Percentiles rank a stretch among this genome's conserved stretches.
Evolutionary conservation across 768 basidiomycete genomes (phyloP).

Genomic region (Rhodotorula paludigena): DNA sequence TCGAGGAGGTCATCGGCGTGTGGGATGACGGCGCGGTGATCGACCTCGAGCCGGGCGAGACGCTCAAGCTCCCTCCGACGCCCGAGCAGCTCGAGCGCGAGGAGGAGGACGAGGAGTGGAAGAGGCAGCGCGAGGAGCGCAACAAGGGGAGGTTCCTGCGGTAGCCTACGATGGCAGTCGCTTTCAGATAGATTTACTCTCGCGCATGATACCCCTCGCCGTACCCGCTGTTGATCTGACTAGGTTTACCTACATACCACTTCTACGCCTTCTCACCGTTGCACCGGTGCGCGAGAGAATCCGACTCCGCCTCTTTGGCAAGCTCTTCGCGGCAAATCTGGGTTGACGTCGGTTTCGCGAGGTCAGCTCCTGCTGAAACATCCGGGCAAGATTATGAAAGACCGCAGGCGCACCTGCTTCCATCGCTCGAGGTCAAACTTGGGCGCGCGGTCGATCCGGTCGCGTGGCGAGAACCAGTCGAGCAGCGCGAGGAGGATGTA

Average conservation of each 20-base stretch:
- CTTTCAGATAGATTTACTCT: neutral
- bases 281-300: neutral
- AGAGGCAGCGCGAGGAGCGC: slow-evolving; percentile 9
- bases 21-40: slow-evolving; percentile 26
- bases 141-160: slow-evolving; percentile 16
- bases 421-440: slow-evolving; percentile 32
- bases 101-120: slow-evolving; percentile 35
- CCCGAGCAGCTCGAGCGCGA: slow-evolving; percentile 37
- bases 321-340: slow-evolving; percentile 31
- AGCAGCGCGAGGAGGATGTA: slow-evolving; percentile 79
- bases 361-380: neutral
- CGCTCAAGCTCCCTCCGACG: slow-evolving; percentile 43
- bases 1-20: slow-evolving; percentile 21
- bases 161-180: neutral
- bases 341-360: neutral
- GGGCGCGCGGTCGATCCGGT: slow-evolving; percentile 64
- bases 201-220: neutral
- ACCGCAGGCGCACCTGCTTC: slow-evolving; percentile 12
- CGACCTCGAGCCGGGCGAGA: slow-evolving; percentile 40
- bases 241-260: neutral
- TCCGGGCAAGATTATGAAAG: neutral
- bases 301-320: neutral
- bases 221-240: neutral
- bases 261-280: neutral
- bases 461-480: slow-evolving; percentile 76